phyloP scores from a whole-genome alignment of 352 stramenopile species.

The Phytopythium helicoides region DNA sequence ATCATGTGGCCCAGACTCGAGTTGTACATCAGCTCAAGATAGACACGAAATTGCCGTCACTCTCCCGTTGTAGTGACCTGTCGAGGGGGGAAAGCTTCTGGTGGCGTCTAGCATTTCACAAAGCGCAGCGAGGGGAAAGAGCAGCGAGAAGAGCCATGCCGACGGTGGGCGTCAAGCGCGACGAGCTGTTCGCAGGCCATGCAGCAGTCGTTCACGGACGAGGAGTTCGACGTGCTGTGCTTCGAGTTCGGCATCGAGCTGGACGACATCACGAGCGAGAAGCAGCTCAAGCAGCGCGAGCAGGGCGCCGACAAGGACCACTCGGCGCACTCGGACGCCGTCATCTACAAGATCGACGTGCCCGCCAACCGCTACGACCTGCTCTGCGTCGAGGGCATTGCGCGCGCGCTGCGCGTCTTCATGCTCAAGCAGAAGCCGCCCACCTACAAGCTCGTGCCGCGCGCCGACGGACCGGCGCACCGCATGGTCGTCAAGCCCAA shows the following conservation, averaged over 20 bases:
- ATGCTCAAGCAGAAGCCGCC: conserved; percentile 94
- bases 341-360: conserved; percentile 99
- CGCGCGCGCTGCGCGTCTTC: conserved; percentile 96
- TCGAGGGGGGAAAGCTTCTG: neutral
- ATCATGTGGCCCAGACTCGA: neutral
- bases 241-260: conserved; percentile 99
- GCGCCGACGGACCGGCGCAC: conserved; percentile 48
- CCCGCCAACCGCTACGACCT: conserved; percentile 99
- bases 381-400: conserved; percentile 98
- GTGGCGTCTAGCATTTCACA: conserved; percentile 6
- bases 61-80: neutral
- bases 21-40: neutral
- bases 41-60: neutral
- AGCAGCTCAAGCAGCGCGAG: conserved; percentile 85
- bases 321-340: conserved; percentile 72
- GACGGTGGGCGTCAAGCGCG: conserved; percentile 96
- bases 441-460: conserved; percentile 72
- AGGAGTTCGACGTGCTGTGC: conserved; percentile 99
- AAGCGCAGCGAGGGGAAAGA: neutral
- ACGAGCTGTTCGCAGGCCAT: conserved; percentile 97
- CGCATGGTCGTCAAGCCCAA: conserved; percentile 86
- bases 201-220: conserved; percentile 95
- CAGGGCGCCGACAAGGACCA: conserved; percentile 64
- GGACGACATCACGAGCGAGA: conserved; percentile 88
- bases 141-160: conserved; percentile 83